These are phyloP conservation scores for Penicillium coffeae DNA, from an alignment of 495 filamentous ascomycete genomes.

Conservation along the genomic window DNA sequence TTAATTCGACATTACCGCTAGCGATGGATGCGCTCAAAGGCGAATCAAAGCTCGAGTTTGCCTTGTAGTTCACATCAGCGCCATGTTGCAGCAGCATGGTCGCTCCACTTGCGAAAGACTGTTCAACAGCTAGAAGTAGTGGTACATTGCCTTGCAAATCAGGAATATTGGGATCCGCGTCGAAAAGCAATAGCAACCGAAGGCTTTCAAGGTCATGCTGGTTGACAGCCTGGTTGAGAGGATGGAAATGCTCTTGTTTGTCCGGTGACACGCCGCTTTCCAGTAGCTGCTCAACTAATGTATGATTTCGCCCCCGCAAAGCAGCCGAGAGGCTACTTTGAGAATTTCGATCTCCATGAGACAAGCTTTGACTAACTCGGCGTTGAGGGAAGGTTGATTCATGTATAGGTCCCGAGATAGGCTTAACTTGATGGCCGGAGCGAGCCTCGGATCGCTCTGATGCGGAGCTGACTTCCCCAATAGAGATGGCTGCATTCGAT, in stretches of 20 bases:
- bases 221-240: conserved; percentile 39
- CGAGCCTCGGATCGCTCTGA: background rate
- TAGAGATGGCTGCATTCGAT: background rate
- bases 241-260: conserved; percentile 28
- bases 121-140: conserved; percentile 38
- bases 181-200: conserved; percentile 45
- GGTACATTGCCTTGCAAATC: conserved; percentile 40
- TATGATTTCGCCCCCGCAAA: conserved; percentile 40
- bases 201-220: conserved; percentile 44
- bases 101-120: conserved; percentile 39
- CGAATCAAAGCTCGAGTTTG: conserved; percentile 34
- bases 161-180: conserved; percentile 42
- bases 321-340: conserved; percentile 19
- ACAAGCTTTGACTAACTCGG: background rate
- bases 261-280: conserved; percentile 48
- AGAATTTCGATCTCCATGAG: background rate
- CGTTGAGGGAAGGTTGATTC: background rate
- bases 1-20: conserved; percentile 37
- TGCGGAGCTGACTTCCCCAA: conserved; percentile 2
- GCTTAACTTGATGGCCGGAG: background rate
- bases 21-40: conserved; percentile 36
- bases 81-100: conserved; percentile 47
- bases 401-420: background rate
- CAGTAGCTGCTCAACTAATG: conserved; percentile 47
- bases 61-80: conserved; percentile 45